Evolutionary conservation across 495 filamentous ascomycete species (phyloP).

Genomic region (Penicillium taxi): DNA sequence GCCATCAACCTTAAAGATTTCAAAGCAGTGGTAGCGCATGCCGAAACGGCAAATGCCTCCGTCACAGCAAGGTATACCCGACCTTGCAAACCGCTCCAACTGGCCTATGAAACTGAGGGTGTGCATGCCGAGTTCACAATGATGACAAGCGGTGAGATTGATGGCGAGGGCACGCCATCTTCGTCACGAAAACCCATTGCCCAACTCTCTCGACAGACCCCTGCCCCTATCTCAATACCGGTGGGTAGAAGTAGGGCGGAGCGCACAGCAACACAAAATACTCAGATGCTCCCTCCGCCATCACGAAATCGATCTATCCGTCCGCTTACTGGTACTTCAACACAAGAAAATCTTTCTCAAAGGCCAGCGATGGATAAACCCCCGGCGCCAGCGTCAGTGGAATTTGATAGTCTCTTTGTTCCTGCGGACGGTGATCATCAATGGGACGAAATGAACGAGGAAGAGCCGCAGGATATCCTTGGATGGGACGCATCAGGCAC

Average conservation of each 20-base stretch:
- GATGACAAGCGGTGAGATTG: constrained; percentile 84
- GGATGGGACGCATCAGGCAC: constrained; percentile 71
- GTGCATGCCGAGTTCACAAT: constrained; percentile 80
- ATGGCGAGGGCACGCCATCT: constrained; percentile 31
- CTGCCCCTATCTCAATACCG: constrained; percentile 15
- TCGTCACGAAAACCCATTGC: constrained; percentile 26
- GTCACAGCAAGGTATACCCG: constrained; percentile 72
- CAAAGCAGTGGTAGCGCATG: constrained; percentile 79
- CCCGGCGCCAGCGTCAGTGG: constrained; percentile 41
- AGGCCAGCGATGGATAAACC: constrained; percentile 35
- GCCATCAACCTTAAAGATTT: constrained; percentile 92
- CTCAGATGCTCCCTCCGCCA: constrained; percentile 28
- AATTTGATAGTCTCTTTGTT: constrained; percentile 71
- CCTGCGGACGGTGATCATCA: constrained; percentile 61
- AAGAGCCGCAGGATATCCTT: constrained; percentile 64
- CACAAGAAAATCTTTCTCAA: constrained; percentile 19
- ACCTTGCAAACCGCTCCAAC: constrained; percentile 74
- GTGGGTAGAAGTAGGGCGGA: constrained; percentile 11
- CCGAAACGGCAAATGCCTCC: constrained; percentile 61
- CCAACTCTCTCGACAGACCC: constrained; percentile 28
- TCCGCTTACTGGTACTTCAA: constrained; percentile 31
- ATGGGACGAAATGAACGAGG: constrained; percentile 76
- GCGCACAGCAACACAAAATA: constrained; percentile 7
- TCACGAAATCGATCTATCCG: constrained; percentile 26
- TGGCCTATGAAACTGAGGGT: constrained; percentile 68